Evolutionary conservation across 169 alveolate genomes (phyloP).

Genomic region (Eimeria mitis): DNA sequence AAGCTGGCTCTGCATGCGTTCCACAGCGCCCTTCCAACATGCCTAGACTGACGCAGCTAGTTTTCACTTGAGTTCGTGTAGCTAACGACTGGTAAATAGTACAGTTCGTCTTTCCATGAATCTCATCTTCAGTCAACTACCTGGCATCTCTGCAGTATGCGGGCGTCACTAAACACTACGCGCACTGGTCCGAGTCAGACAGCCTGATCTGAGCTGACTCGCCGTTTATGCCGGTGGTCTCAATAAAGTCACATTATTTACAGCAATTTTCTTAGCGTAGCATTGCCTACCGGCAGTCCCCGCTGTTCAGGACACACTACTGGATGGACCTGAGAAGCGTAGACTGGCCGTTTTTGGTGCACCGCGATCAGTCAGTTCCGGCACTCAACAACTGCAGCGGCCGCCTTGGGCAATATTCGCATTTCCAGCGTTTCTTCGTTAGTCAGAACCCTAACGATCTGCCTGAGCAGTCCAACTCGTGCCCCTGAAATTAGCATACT

Average conservation of each 20-base stretch:
- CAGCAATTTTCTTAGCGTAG: background rate
- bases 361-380: background rate
- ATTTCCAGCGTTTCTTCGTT: background rate
- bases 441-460: background rate
- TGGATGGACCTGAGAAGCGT: background rate
- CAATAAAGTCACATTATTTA: background rate
- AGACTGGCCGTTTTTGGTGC: background rate
- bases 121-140: background rate
- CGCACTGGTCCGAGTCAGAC: background rate
- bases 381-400: background rate
- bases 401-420: background rate
- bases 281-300: background rate
- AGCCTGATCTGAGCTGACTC: background rate
- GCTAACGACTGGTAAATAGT: background rate
- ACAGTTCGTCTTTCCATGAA: background rate
- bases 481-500: background rate
- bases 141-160: background rate
- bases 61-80: background rate
- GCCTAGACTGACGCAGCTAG: constrained; percentile 1
- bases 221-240: background rate
- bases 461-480: background rate
- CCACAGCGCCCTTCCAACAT: background rate
- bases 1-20: constrained; percentile 43
- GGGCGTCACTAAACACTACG: background rate
- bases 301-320: background rate